phyloP scores from a whole-genome alignment of 495 filamentous ascomycete genomes.

The Daldinia grandis region DNA sequence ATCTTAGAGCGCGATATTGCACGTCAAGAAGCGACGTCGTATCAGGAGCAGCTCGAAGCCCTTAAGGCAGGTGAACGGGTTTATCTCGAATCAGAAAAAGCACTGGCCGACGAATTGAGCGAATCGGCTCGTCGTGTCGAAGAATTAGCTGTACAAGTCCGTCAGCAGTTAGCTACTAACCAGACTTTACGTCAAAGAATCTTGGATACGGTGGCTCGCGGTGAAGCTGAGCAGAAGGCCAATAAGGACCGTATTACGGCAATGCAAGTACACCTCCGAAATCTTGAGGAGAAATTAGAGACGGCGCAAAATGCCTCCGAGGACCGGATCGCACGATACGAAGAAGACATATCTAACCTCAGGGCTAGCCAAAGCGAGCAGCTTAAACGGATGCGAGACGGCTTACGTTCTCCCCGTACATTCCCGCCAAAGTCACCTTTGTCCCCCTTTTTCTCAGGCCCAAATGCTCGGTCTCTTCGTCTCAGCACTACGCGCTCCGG shows the following conservation, averaged over 20 bases:
- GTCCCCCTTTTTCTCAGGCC: conserved; percentile 67
- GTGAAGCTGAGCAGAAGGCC: conserved; percentile 82
- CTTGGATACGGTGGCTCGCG: conserved; percentile 82
- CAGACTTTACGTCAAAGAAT: conserved; percentile 78
- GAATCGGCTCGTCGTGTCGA: conserved; percentile 79
- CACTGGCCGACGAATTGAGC: conserved; percentile 69
- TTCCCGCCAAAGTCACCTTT: conserved; percentile 66
- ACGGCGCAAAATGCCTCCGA: conserved; percentile 86
- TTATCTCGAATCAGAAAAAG: conserved; percentile 69
- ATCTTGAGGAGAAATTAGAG: conserved; percentile 84
- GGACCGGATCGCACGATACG: conserved; percentile 80
- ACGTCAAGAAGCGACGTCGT: conserved; percentile 64
- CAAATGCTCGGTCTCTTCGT: conserved; percentile 60
- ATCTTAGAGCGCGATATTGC: conserved; percentile 78
- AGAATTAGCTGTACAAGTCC: conserved; percentile 76
- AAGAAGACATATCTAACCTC: conserved; percentile 80
- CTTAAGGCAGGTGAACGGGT: conserved; percentile 67
- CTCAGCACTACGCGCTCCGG: conserved; percentile 50
- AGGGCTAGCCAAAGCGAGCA: conserved; percentile 81
- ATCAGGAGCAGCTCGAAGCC: conserved; percentile 68
- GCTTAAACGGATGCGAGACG: conserved; percentile 75
- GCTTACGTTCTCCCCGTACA: conserved; percentile 50
- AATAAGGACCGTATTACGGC: conserved; percentile 82
- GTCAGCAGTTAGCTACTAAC: conserved; percentile 79
- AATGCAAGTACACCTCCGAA: conserved; percentile 79